Conservation (phyloP, 257 asterid genomes). For the Solanum arcanum region DNA sequence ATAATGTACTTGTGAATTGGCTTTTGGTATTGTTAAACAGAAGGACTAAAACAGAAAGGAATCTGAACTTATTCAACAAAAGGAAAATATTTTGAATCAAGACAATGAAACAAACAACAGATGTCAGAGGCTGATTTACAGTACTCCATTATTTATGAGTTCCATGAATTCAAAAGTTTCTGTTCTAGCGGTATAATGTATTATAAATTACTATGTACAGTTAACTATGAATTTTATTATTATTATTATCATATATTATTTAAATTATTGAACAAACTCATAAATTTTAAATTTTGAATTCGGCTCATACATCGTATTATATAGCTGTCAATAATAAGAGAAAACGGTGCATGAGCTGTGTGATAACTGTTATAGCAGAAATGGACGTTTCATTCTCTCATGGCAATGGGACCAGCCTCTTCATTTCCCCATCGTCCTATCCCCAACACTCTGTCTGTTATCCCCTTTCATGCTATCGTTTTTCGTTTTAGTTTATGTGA, state of each 20-base stretch:
- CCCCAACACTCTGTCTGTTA: background rate
- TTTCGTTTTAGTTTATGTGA: background rate
- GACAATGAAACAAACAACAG: background rate
- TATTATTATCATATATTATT: no score
- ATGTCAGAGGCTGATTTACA: background rate
- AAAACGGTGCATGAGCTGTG: background rate
- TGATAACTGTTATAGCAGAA: background rate
- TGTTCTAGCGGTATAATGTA: background rate
- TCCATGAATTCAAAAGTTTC: background rate
- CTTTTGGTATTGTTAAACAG: background rate
- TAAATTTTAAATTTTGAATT: background rate
- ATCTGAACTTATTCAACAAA: background rate
- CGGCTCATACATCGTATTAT: no score
- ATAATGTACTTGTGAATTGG: background rate
- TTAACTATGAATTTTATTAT: background rate
- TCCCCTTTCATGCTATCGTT: rapidly evolving
- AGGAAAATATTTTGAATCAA: background rate
- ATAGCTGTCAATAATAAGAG: background rate
- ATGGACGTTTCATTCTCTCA: background rate
- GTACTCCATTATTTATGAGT: background rate
- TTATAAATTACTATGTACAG: background rate
- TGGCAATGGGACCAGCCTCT: background rate
- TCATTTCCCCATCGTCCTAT: background rate
- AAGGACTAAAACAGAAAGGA: background rate
- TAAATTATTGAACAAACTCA: background rate